Evolutionary conservation across 768 basidiomycete species (phyloP).

Genomic region (Macrocybe gigantea): DNA sequence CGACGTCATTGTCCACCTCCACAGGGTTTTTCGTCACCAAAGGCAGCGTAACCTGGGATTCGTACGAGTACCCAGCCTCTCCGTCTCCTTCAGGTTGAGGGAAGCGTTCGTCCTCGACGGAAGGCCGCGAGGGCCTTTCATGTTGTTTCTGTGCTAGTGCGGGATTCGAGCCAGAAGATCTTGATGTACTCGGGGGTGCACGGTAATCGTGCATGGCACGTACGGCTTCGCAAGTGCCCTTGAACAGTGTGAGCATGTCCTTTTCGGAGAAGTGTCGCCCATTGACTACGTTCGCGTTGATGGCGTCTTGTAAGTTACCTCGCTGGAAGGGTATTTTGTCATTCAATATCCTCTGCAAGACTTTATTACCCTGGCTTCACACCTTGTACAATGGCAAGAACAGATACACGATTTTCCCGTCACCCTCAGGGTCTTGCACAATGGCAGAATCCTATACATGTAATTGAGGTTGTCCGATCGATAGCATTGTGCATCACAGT

Average conservation of each 20-base stretch:
- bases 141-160: conserved; percentile 13
- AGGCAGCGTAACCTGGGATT: conserved; percentile 45
- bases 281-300: conserved; percentile 81
- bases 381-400: conserved; percentile 94
- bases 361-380: conserved; percentile 3
- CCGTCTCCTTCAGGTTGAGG: conserved; percentile 72
- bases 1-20: conserved; percentile 52
- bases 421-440: conserved; percentile 88
- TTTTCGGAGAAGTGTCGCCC: conserved; percentile 80
- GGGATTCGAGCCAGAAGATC: conserved; percentile 8
- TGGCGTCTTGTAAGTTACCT: conserved; percentile 93
- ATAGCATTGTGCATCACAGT: conserved; percentile 4
- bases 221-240: conserved; percentile 90
- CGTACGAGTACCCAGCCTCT: conserved; percentile 73
- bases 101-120: conserved; percentile 64
- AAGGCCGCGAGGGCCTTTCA: conserved; percentile 23
- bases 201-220: conserved; percentile 92
- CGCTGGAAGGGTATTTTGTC: conserved; percentile 35
- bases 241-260: conserved; percentile 86
- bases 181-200: conserved; percentile 38
- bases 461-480: conserved; percentile 11
- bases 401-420: conserved; percentile 92
- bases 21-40: conserved; percentile 49
- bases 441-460: conserved; percentile 78
- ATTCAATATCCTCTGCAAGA: background rate